A percentile compares a stretch with the other conserved stretches of the same genome.
Conservation (phyloP, 2,329 filamentous ascomycete species). For the Alternaria rosae region DNA sequence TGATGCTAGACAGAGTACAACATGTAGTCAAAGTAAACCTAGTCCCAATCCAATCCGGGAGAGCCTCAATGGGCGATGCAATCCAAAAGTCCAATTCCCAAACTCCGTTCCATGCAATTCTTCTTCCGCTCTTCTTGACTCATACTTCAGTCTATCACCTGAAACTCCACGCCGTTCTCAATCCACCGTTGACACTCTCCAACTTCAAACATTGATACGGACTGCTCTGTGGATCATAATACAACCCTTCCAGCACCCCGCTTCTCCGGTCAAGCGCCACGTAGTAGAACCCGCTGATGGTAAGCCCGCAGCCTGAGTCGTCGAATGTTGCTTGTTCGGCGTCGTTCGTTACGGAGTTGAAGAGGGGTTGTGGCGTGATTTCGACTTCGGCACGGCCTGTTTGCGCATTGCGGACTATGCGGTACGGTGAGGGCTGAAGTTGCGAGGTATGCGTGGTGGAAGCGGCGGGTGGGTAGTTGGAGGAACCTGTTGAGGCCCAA, state of each 20-base stretch:
- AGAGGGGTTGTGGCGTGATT: constrained; percentile 14
- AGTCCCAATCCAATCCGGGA: neutral
- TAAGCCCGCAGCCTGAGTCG: constrained; percentile 55
- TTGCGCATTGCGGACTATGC: constrained; percentile 23
- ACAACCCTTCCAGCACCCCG: constrained; percentile 60
- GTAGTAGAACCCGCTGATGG: constrained; percentile 64
- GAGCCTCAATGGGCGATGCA: constrained; percentile 18
- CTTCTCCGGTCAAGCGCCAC: constrained; percentile 57
- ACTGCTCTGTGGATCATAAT: constrained; percentile 63
- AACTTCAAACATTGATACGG: constrained; percentile 62
- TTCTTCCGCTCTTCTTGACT: neutral
- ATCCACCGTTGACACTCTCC: constrained; percentile 45
- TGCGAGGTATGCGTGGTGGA: constrained; percentile 4
- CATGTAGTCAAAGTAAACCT: neutral
- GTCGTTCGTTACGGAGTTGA: constrained; percentile 14
- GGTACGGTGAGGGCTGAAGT: constrained; percentile 20
- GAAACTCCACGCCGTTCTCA: constrained; percentile 51
- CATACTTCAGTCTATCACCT: constrained; percentile 27
- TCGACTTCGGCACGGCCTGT: constrained; percentile 24
- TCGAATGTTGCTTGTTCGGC: constrained; percentile 37
- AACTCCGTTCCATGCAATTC: neutral
- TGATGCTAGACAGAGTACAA: neutral
- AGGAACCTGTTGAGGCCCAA: neutral
- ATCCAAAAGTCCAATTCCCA: neutral
- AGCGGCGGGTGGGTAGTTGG: neutral